Base-by-base conservation (phyloP, 805 yeast genomes). In the Danielia oregonensis region DNA sequence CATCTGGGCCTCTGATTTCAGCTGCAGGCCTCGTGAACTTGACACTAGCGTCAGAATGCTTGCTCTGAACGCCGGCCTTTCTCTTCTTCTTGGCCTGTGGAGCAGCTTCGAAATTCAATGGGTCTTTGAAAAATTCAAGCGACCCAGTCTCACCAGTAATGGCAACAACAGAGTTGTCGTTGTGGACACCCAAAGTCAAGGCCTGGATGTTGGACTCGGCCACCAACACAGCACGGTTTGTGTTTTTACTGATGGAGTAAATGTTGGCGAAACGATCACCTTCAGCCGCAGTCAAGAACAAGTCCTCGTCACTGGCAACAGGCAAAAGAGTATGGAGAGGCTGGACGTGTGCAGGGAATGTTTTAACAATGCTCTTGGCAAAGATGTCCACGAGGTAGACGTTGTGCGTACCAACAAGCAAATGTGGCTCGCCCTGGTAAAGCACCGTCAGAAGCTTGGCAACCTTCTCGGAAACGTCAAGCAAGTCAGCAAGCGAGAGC, bases 211-310 rank as follows among this genome's bases (percentile, higher is more conserved):
- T 74, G 11, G 86, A 68, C 42, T 82, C 83, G 3, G 89, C 70
- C 11, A 84, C 88, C 37, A 86, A 72, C 3, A 88, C 84, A 6
- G 69, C 58, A 16, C 62, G 59, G 2, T 80, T 66, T 3, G 76
- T 52, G 18, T 60, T 52, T 30, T 63, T 59, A 21, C 66, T 59
- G 2, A 78, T 36, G 8, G 82, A 72, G 52, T 82, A 80, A 24
- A 84, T 64, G 54, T 86, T 86, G 45, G 88, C 70, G 55, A 86
- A 87, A 46, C 97, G 73, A 57, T 89, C 97, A 40, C 80, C 81
- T 23, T 66, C 65, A 2, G 96, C 94, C 33, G 82, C 73, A 1
- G 93, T 80, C 27, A 85, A 57, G 47, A 87, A 77, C 29, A 61
- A 63, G 30, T 72, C 72, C 6, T 59, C 56, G 22, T 57, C 52